A percentile compares a stretch with the other conserved stretches of the same genome.
Conservation (phyloP, 306 rosid species). For the Inga oerstediana region DNA sequence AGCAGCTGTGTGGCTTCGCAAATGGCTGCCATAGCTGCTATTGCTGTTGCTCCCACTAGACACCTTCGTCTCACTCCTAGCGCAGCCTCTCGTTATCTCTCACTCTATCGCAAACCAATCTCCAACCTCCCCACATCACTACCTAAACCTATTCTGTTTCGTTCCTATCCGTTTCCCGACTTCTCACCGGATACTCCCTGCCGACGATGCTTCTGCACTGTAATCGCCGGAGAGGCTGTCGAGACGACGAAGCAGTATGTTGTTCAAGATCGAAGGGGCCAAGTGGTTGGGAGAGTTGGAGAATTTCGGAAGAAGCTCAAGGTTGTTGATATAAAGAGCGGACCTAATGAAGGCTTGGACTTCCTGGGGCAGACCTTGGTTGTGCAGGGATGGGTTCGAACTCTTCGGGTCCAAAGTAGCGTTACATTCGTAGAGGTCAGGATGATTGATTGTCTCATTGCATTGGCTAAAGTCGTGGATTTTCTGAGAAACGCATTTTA, state of each 20-base stretch:
- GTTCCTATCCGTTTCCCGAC: slow-evolving; percentile 15
- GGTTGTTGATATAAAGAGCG: slow-evolving; percentile 66
- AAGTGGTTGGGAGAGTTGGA: slow-evolving; percentile 45
- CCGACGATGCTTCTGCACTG: slow-evolving; percentile 52
- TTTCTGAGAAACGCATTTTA: background rate
- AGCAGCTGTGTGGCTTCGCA: background rate
- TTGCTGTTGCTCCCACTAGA: slow-evolving; percentile 42
- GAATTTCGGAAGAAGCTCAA: slow-evolving; percentile 82
- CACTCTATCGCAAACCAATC: slow-evolving; percentile 18
- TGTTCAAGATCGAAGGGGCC: slow-evolving; percentile 24
- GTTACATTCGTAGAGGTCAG: slow-evolving; percentile 84
- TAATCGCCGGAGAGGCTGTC: slow-evolving; percentile 41
- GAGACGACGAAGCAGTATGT: slow-evolving; percentile 38
- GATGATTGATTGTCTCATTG: background rate
- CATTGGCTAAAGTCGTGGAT: background rate
- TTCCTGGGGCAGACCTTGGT: slow-evolving; percentile 60
- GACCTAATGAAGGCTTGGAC: slow-evolving; percentile 54
- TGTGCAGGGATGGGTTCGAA: slow-evolving; percentile 86
- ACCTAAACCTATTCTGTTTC: slow-evolving; percentile 25
- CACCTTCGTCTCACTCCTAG: slow-evolving; percentile 44
- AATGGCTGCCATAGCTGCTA: slow-evolving; percentile 53
- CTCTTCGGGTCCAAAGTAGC: slow-evolving; percentile 77
- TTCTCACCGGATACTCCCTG: background rate
- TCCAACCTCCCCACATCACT: background rate
- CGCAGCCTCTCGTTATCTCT: slow-evolving; percentile 41